These are phyloP conservation scores for Yarrowia hollandica DNA, from an alignment of 805 yeast genomes.

Conservation along the genomic window DNA sequence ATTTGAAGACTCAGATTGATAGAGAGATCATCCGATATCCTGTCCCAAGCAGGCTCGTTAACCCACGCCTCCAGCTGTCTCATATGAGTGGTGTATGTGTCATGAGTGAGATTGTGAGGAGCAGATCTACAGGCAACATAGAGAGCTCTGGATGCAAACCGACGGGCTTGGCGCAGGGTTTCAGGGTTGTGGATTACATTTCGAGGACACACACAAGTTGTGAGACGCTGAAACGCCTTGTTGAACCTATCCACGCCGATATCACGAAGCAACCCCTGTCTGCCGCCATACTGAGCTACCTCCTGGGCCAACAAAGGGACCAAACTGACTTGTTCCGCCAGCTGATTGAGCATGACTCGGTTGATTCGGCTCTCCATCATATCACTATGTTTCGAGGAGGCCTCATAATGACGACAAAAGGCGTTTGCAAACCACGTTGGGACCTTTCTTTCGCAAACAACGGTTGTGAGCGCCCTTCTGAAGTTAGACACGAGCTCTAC, in stretches of 20 bases:
- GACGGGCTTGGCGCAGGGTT: constrained; percentile 3
- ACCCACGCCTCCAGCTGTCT: neutral
- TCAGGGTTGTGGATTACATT: constrained; percentile 2
- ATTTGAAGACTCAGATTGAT: neutral
- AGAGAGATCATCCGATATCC: neutral
- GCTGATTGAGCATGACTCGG: constrained; percentile 1
- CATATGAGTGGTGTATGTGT: constrained; percentile 1
- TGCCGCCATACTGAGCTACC: constrained; percentile 5
- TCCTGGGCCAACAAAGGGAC: constrained; percentile 12
- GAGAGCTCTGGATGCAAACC: constrained; percentile 25
- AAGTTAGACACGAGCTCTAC: neutral
- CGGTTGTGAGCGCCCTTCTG: neutral
- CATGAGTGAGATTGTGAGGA: constrained; percentile 18
- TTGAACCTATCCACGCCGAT: constrained; percentile 4
- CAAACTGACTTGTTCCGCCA: neutral
- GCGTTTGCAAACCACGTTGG: neutral
- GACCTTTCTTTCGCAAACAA: neutral
- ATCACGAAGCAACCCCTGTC: neutral
- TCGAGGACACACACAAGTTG: neutral
- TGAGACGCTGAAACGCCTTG: neutral
- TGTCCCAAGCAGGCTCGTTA: neutral
- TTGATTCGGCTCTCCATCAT: constrained; percentile 1
- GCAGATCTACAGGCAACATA: constrained; percentile 11
- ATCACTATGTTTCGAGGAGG: neutral
- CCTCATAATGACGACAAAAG: neutral